Conservation (phyloP, 768 basidiomycete species). For the Kwoniella europaea region DNA sequence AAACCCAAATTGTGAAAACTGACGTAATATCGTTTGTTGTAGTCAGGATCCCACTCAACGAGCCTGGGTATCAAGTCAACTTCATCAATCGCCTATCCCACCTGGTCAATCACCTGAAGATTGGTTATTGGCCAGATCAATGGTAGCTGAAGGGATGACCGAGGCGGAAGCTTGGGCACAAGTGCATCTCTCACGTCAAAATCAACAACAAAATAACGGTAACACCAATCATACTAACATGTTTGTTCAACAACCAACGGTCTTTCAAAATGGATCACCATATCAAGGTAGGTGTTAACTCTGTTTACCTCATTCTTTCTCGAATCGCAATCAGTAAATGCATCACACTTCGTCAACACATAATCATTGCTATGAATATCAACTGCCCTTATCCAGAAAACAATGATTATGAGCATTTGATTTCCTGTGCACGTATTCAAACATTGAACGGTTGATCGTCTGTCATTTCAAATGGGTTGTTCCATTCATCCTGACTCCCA, state of each 20-base stretch:
- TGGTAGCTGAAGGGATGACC: slow-evolving; percentile 31
- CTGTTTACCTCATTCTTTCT: not conserved
- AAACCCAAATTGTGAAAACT: not conserved
- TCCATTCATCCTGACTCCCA: too few species aligned
- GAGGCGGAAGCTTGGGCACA: slow-evolving; percentile 34
- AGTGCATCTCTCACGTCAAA: slow-evolving; percentile 10
- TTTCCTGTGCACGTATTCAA: not conserved
- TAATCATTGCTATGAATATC: not conserved
- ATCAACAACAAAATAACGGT: slow-evolving; percentile 4
- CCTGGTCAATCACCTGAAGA: slow-evolving; percentile 29
- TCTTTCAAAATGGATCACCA: slow-evolving; percentile 7
- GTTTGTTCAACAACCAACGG: not conserved
- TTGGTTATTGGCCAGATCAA: slow-evolving; percentile 35
- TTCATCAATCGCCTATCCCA: slow-evolving; percentile 19
- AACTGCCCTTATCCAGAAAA: not conserved
- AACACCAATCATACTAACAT: not conserved
- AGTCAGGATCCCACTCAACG: slow-evolving; percentile 22
- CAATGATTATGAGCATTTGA: not conserved
- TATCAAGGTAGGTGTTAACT: slow-evolving; percentile 25
- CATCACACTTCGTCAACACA: not conserved
- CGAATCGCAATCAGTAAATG: not conserved
- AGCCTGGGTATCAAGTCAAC: slow-evolving; percentile 23
- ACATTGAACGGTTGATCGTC: not conserved
- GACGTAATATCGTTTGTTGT: not conserved
- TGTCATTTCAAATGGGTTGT: too few species aligned